These are phyloP conservation scores for Aplosporella prunicola DNA, from an alignment of 2,329 filamentous ascomycete species.

Conservation along the genomic window DNA sequence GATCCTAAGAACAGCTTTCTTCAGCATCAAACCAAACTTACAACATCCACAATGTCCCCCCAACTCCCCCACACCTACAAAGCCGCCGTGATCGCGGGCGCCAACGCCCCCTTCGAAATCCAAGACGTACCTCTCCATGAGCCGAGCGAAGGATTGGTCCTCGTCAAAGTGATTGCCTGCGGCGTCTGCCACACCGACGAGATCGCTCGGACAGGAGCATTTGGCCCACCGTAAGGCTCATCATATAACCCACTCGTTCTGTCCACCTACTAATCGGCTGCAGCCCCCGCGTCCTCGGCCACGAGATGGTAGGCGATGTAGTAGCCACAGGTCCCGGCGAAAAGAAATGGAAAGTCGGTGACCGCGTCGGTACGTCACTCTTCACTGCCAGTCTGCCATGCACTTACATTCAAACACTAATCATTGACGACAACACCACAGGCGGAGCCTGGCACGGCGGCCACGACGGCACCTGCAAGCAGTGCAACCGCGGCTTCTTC, in stretches of 20 bases:
- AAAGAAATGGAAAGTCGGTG: constrained; percentile 50
- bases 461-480: constrained; percentile 51
- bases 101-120: constrained; percentile 45
- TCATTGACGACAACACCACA: no score
- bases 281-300: constrained; percentile 53
- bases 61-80: constrained; percentile 53
- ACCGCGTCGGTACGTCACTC: no score
- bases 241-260: neutral
- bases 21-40: neutral
- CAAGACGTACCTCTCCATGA: constrained; percentile 49
- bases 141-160: constrained; percentile 49
- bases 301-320: constrained; percentile 61
- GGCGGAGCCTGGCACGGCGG: constrained; percentile 58
- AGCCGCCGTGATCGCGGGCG: constrained; percentile 50
- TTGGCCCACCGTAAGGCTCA: constrained; percentile 47
- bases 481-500: constrained; percentile 54
- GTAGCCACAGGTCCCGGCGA: constrained; percentile 51
- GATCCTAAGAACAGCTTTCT: no score
- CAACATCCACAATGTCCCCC: constrained; percentile 14
- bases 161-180: constrained; percentile 62
- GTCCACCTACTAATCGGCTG: neutral
- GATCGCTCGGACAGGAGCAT: constrained; percentile 11
- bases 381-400: no score
- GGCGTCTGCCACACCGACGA: constrained; percentile 61
- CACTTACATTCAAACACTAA: no score